Conservation (phyloP, 441 rosid genomes). For the Corymbia citriodora region DNA sequence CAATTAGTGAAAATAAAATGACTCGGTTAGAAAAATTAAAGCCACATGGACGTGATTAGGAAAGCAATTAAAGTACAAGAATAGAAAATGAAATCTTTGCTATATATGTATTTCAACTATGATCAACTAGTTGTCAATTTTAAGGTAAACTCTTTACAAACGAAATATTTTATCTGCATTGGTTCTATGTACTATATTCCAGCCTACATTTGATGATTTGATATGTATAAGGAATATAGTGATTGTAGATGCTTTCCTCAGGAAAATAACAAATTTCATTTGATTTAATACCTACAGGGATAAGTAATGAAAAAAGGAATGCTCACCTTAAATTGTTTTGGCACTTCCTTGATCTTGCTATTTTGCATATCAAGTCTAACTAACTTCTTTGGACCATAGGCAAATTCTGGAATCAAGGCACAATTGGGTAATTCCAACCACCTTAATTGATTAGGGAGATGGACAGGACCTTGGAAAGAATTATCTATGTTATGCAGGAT, state of each 20-base stretch:
- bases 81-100: too few species aligned
- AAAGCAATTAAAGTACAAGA: background rate
- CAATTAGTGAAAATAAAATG: background rate
- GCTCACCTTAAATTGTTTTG: background rate
- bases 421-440: background rate
- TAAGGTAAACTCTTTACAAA: background rate
- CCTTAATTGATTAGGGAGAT: background rate
- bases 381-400: background rate
- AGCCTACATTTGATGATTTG: background rate
- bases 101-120: background rate
- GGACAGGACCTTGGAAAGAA: background rate
- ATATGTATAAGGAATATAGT: background rate
- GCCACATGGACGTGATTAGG: background rate
- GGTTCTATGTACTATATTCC: background rate
- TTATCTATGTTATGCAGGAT: background rate
- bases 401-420: background rate
- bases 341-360: accelerated
- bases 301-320: background rate
- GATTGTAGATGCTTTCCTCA: background rate
- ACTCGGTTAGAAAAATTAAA: too few species aligned
- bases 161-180: accelerated
- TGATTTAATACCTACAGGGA: background rate
- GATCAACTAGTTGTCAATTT: background rate
- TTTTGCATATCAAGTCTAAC: accelerated
- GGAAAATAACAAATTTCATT: background rate